Evolutionary conservation across 352 stramenopile species (phyloP), one percentile per base, ranked within the genome.

Genomic region (Pythium guiyangense): DNA sequence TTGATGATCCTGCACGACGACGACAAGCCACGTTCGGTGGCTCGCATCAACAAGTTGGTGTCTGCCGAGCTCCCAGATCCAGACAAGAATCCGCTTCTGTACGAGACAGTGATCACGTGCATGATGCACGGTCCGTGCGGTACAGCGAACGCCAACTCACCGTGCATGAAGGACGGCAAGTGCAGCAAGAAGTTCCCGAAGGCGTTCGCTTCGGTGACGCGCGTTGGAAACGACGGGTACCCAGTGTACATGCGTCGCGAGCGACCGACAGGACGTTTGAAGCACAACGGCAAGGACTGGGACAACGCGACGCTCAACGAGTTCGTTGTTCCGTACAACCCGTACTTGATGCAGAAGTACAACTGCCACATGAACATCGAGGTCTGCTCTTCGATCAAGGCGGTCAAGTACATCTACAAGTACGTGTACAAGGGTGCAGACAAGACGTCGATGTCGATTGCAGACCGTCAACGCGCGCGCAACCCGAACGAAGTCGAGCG

Each of bases 391-490:
- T 20, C 45, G 17, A 49, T 49, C 25, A 34, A 31, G 10, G 45
- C 45, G 20, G 45, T 49, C 10, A 49, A n/a, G 45, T 49, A 49
- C 45, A 12, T 49, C 6, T 49, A 49, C 45, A 49, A 49, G 45
- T 31, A 49, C 45, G 45, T 50, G 20, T 50, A 50, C 20, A 50
- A 50, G 45, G 26, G 45, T 4, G 4, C 45, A 5, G 45, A 34
- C 45, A 50, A 50, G 45, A 50, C 45, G 22, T 35, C 45, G 18
- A 6, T 50, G 10, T 35, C 45, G 3, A 18, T 50, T 17, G 3
- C 22, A 1, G 22, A 1, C 22, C 22, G 22, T 22, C 22, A 22
- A 22, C 22, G 22, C 22, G 22, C 22, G 22, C 22, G 22, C 22
- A 22, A 22, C 22, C 22, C 0, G 22, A 22, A 22, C 22, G 22